Conservation (phyloP, 176 grass and related monocot species). For the Rhynchospora pubera region DNA sequence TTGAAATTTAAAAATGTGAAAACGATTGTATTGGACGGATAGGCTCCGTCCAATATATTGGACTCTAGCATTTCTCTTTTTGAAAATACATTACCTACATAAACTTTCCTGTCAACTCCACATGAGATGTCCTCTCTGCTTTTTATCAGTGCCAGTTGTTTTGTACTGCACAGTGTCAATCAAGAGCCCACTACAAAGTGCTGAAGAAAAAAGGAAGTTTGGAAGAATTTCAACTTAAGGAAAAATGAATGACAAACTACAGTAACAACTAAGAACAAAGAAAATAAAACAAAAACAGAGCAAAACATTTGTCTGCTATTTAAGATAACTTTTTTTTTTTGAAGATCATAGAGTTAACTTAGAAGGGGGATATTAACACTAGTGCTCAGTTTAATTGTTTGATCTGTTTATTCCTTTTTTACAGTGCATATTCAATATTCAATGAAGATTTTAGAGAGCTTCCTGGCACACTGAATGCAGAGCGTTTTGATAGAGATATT, state of each 20-base stretch:
- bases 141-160: neutral
- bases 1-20: too few species aligned
- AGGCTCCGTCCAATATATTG: too few species aligned
- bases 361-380: neutral
- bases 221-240: neutral
- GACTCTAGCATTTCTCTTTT: too few species aligned
- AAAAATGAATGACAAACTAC: neutral
- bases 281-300: neutral
- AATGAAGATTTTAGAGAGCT: constrained; percentile 95
- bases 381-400: neutral
- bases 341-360: neutral
- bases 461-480: constrained; percentile 85
- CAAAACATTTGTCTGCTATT: neutral
- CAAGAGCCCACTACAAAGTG: neutral
- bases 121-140: neutral
- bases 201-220: neutral
- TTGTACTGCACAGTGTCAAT: neutral
- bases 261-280: neutral
- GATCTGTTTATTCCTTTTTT: constrained; percentile 1
- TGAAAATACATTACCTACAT: constrained; percentile 2
- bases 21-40: too few species aligned
- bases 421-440: constrained; percentile 98
- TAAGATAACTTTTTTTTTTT: neutral
- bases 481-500: constrained; percentile 85
- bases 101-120: neutral